Evolutionary conservation across 345 rosid genomes (phyloP).

Genomic region (Populus pruinosa): DNA sequence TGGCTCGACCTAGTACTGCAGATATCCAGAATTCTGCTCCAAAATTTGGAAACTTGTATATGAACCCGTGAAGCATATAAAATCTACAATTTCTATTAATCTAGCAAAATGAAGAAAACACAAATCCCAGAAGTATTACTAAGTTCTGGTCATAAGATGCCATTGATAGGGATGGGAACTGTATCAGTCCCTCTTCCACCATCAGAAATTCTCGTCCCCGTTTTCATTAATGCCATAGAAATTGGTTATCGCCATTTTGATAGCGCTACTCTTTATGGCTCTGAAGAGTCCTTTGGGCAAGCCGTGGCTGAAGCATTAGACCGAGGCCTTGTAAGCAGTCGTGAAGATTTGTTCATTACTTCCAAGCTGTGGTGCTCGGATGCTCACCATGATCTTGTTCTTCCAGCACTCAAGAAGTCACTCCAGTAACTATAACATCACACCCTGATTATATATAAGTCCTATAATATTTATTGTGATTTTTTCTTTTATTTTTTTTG

Average conservation of each 20-base stretch:
- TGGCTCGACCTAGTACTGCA: no score
- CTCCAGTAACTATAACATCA: constrained; percentile 16
- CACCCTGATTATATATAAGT: no score
- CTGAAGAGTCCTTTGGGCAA: constrained; percentile 55
- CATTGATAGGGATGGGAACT: constrained; percentile 45
- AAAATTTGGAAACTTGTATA: not conserved
- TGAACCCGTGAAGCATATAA: no score
- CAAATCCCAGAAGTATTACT: constrained; percentile 16
- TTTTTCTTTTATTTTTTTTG: not conserved
- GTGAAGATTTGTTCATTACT: constrained; percentile 58
- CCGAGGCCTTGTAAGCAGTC: constrained; percentile 35
- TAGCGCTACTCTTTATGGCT: constrained; percentile 46
- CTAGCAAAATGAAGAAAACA: not conserved
- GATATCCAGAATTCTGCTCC: not conserved
- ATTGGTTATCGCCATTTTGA: constrained; percentile 73
- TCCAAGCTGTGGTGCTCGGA: constrained; percentile 55
- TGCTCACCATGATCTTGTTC: constrained; percentile 48
- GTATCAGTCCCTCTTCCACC: constrained; percentile 27
- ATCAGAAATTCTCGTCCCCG: constrained; percentile 12
- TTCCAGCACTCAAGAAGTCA: constrained; percentile 41
- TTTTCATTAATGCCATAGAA: constrained; percentile 38
- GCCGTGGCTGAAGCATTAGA: constrained; percentile 48
- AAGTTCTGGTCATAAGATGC: constrained; percentile 37
- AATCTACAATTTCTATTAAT: not conserved
- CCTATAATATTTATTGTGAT: no score